Evolutionary conservation across 495 filamentous ascomycete genomes (phyloP).

Genomic region (Chaetomium tenue): DNA sequence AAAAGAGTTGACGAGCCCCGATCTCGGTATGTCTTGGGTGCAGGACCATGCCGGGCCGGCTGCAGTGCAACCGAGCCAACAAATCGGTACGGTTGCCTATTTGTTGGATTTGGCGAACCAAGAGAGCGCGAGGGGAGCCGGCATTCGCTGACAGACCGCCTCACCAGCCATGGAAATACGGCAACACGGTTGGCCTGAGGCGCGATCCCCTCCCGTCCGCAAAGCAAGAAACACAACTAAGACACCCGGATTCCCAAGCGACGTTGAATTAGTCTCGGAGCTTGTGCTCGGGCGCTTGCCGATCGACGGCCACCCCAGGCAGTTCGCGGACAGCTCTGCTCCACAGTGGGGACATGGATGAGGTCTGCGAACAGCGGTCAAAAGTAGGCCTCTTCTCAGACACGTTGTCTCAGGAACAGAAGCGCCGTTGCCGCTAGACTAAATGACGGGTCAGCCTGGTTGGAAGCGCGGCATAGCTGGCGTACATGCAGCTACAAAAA

Average conservation of each 20-base stretch:
- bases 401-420: neutral
- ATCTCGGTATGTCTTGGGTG: slow-evolving; percentile 6
- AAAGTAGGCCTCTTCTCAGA: neutral
- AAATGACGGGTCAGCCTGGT: neutral
- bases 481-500: neutral
- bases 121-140: neutral
- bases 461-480: neutral
- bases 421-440: neutral
- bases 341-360: neutral
- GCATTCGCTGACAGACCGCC: neutral
- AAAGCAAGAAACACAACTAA: neutral
- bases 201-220: neutral
- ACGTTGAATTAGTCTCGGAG: slow-evolving; percentile 9
- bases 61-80: slow-evolving; percentile 13
- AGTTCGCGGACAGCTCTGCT: neutral
- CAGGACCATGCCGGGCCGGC: slow-evolving; percentile 6
- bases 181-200: neutral
- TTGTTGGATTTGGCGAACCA: neutral
- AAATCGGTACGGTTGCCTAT: slow-evolving; percentile 11
- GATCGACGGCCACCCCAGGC: neutral
- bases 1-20: neutral
- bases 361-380: neutral
- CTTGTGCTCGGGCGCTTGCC: neutral
- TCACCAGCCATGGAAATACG: neutral
- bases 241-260: neutral